Percentiles rank a stretch among this genome's conserved stretches.
Conservation (phyloP, 2,329 filamentous ascomycete genomes). For the Trichoderma sp. region DNA sequence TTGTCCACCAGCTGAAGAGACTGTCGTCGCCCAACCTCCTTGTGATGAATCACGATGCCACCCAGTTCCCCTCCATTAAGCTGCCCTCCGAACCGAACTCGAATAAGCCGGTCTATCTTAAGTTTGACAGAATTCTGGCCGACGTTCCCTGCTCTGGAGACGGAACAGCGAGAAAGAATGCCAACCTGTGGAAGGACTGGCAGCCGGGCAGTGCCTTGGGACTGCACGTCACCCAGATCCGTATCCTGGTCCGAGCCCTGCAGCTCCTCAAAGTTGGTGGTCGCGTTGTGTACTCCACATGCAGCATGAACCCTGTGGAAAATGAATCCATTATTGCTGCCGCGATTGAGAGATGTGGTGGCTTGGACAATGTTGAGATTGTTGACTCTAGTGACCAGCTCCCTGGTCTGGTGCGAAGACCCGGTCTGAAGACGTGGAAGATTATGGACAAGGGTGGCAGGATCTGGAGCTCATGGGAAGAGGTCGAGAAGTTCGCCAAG, state of each 20-base stretch:
- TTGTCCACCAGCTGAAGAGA: slow-evolving; percentile 96
- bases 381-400: slow-evolving; percentile 79
- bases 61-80: slow-evolving; percentile 88
- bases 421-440: slow-evolving; percentile 79
- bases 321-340: slow-evolving; percentile 89
- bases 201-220: slow-evolving; percentile 81
- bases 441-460: slow-evolving; percentile 83
- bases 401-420: slow-evolving; percentile 68
- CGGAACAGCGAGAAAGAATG: slow-evolving; percentile 89
- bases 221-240: slow-evolving; percentile 78
- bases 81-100: slow-evolving; percentile 61
- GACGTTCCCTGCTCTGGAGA: slow-evolving; percentile 97
- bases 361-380: slow-evolving; percentile 74
- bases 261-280: slow-evolving; percentile 96
- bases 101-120: slow-evolving; percentile 70
- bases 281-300: slow-evolving; percentile 94
- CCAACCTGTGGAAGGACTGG: slow-evolving; percentile 94
- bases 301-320: slow-evolving; percentile 97
- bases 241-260: slow-evolving; percentile 86
- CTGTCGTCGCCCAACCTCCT: slow-evolving; percentile 94
- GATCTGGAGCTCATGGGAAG: slow-evolving; percentile 77
- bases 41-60: slow-evolving; percentile 97
- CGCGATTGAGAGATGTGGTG: slow-evolving; percentile 87
- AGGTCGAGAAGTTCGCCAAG: slow-evolving; percentile 68
- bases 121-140: slow-evolving; percentile 93